Evolutionary conservation across 306 rosid species (phyloP), one percentile per base, ranked within the genome.

Genomic region (Comarum palustre): DNA sequence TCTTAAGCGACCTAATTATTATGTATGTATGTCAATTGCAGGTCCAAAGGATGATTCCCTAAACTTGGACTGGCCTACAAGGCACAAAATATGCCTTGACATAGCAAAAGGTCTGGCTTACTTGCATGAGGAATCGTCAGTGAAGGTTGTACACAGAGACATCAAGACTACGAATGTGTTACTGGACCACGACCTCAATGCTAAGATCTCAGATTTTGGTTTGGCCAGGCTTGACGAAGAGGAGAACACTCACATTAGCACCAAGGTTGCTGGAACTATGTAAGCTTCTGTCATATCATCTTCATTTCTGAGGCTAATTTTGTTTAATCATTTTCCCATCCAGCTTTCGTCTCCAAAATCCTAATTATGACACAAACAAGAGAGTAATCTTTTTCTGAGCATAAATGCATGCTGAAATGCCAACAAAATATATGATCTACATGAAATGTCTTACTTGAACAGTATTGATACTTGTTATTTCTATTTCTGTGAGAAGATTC

Each of bases 191-290:
- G 77, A 85, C 59, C 80, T 88, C 71, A 88, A 80, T 60, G 78
- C 92, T 2, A 88, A 85, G 79, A 88, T 88, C 79, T 88, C 88
- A 4, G 90, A 88, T 58, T 88, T 88, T 59, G 90, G 92, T 22
- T 76, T 88, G 84, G 92, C 92, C 20, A 88, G 66, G 83, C 90
- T 86, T 12, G 75, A 82, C 32, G 85, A 88, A 62, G 88, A 81
- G 50, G 86, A 85, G 42, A 81, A 81, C 41, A 82, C 81, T 58
- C 90, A 86, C 71, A 69, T 86, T 75, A 88, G 66, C 73, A 86
- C 92, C 25, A 66, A 87, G 69, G 72, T 86, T 52, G 90, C 85
- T 0, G 88, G 92, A 46, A 88, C 88, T 13, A 68, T 83, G 91
- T 87, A 7, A 78, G 86, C 15, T 55, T 7, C 24, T 47, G 54